Base-by-base conservation (phyloP, 202 grass and related monocot genomes). In the Hordeum pubiflorum region DNA sequence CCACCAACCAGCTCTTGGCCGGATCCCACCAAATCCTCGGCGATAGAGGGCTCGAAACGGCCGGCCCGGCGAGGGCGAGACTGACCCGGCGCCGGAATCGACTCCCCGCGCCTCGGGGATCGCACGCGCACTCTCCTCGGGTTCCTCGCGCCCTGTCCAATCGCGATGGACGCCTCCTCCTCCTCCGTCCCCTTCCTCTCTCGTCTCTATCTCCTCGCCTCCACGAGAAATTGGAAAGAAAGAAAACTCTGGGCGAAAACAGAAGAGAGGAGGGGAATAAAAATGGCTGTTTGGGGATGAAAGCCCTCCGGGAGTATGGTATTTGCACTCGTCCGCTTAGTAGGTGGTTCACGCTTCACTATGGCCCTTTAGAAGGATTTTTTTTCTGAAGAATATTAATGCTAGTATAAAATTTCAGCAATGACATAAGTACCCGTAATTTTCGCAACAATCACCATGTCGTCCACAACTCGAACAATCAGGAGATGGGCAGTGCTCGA, bases 221-320 rank as follows among this genome's bases (percentile, higher is more conserved):
- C 80, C 88, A 90, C 88, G 69, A 83, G 80, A 90, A 89, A 86
- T 90, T 82, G 52, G 67, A 72, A 50, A 23, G 39, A 33, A 39
- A 33, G 60, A 78, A 71, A 50, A 75, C 13, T 63, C 10, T 18
- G 24, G 43, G 31, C 20, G 21, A 41, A 69, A 75, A 21, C n/a
- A n/a, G 33, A 21, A 38, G 17, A 7, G 9, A 17, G 17, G 31
- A 70, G 54, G 59, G 66, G 74, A 86, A 83, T 74, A 64, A 59
- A 70, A 46, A 68, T 32, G 32, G 60, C 12, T 1, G 3, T 79
- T 82, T 86, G 58, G 29, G 26, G 0, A 2, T 0, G 46, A 0
- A 60, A 5, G 2, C 5, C 87, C 78, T 82, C 31, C 0, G 1
- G 0, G 9, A 73, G 5, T 52, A 22, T 55, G 0, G 7, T 9